These are phyloP conservation scores for Diatrype stigma DNA, from an alignment of 2,329 filamentous ascomycete genomes.

Conservation along the genomic window DNA sequence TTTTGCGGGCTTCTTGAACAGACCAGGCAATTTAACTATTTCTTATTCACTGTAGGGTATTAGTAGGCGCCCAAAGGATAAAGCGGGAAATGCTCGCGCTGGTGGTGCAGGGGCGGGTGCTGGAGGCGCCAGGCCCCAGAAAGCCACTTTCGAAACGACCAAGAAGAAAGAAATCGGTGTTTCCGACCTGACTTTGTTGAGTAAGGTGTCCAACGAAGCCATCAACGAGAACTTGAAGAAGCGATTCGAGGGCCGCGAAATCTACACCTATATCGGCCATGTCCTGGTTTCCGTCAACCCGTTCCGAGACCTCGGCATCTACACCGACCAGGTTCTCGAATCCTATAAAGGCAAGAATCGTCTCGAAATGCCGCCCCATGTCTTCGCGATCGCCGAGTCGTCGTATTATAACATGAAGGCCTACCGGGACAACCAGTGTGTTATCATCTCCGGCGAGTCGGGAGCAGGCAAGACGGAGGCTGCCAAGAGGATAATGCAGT, in stretches of 20 bases:
- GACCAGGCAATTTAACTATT: too few species aligned
- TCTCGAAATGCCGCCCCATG: conserved; percentile 89
- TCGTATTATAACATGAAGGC: conserved; percentile 99
- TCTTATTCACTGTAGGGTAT: conserved; percentile 41
- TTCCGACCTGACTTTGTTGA: conserved; percentile 93
- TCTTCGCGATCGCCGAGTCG: conserved; percentile 95
- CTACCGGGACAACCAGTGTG: conserved; percentile 98
- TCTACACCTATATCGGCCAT: conserved; percentile 99
- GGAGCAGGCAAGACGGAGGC: conserved; percentile 98
- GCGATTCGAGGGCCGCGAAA: conserved; percentile 93
- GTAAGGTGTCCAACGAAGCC: conserved; percentile 97
- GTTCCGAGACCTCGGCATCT: conserved; percentile 95
- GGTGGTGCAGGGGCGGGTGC: conserved; percentile 33
- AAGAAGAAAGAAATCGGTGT: conserved; percentile 99
- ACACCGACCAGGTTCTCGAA: conserved; percentile 88
- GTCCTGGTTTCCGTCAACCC: conserved; percentile 98
- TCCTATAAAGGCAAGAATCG: conserved; percentile 97
- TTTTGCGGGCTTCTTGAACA: too few species aligned
- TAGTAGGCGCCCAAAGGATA: conserved; percentile 46
- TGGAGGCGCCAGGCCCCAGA: conserved; percentile 69
- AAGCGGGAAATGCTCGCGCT: conserved; percentile 38
- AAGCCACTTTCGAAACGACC: conserved; percentile 89
- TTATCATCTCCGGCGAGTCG: conserved; percentile 98
- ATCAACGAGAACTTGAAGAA: conserved; percentile 99
- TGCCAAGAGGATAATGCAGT: conserved; percentile 98